Evolutionary conservation across 164 flowering plant species (phyloP).

Genomic region (Houttuynia cordata): DNA sequence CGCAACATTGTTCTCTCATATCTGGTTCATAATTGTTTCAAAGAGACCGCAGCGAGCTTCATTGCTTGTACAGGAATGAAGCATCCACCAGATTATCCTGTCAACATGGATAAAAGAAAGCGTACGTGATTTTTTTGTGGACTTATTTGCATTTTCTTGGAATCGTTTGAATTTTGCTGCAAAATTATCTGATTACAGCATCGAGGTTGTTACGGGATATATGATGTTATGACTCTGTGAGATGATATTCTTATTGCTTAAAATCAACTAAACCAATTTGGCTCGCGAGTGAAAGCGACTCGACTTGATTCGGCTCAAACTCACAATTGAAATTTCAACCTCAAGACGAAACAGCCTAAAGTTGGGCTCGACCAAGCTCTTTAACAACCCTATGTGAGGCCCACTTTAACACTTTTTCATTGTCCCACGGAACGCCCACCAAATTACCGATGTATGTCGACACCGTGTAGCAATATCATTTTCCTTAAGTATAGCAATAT

Average conservation of each 20-base stretch:
- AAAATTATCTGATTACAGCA: not conserved
- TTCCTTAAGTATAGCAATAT: too few relatives aligned
- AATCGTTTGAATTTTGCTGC: not conserved
- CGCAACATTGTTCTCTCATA: slow-evolving; percentile 69
- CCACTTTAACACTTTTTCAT: too few relatives aligned
- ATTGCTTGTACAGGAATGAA: slow-evolving; percentile 56
- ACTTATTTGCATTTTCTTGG: not conserved
- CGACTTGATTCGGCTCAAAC: too few relatives aligned
- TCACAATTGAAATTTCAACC: too few relatives aligned
- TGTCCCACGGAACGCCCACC: too few relatives aligned
- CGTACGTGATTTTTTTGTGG: slow-evolving; percentile 29
- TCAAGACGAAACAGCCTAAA: too few relatives aligned
- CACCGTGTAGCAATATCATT: too few relatives aligned
- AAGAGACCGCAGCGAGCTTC: slow-evolving; percentile 78
- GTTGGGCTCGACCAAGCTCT: too few relatives aligned
- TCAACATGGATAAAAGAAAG: slow-evolving; percentile 89
- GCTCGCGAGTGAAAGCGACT: too few relatives aligned
- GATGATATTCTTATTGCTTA: not conserved
- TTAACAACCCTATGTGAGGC: too few relatives aligned
- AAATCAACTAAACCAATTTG: too few relatives aligned
- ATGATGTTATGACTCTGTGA: not conserved
- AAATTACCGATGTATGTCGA: too few relatives aligned
- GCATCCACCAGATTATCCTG: slow-evolving; percentile 48
- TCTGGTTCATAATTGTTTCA: slow-evolving; percentile 81
- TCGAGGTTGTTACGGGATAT: not conserved